Evolutionary conservation across 805 yeast genomes (phyloP).

Genomic region (Kodamaea sagamina): DNA sequence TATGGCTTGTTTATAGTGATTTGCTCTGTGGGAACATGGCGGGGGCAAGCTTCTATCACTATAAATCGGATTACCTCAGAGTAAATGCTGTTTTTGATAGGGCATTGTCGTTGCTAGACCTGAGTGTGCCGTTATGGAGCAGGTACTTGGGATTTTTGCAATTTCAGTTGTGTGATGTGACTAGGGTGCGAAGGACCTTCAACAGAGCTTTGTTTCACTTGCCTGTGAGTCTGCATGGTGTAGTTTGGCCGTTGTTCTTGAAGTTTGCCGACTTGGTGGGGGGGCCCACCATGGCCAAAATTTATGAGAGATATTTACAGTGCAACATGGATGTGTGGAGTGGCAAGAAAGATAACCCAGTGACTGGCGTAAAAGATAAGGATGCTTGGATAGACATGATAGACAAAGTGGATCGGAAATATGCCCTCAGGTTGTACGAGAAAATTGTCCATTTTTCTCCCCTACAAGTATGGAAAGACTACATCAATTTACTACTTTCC

Average conservation of each 20-base stretch:
- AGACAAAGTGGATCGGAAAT: background rate
- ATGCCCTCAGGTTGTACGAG: background rate
- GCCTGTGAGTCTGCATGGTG: constrained; percentile 51
- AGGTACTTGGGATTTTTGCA: constrained; percentile 48
- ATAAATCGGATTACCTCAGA: constrained; percentile 30
- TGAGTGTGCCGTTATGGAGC: constrained; percentile 54
- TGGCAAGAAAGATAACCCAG: constrained; percentile 1
- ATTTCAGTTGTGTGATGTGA: constrained; percentile 32
- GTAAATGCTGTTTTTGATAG: constrained; percentile 50
- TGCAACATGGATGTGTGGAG: constrained; percentile 3
- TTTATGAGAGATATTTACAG: constrained; percentile 34
- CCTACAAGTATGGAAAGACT: constrained; percentile 49
- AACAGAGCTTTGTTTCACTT: constrained; percentile 51
- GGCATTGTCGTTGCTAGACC: constrained; percentile 44
- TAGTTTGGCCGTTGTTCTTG: constrained; percentile 53
- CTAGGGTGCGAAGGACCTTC: constrained; percentile 45
- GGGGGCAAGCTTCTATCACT: constrained; percentile 27
- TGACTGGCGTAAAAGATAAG: no score
- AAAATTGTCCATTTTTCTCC: constrained; percentile 30
- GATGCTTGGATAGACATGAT: constrained; percentile 5
- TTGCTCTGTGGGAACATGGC: constrained; percentile 35
- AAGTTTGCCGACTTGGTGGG: constrained; percentile 49
- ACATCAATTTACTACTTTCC: constrained; percentile 41
- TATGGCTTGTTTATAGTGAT: constrained; percentile 57
- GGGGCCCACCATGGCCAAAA: constrained; percentile 38